A percentile compares a stretch with the other conserved stretches of the same genome.
Conservation (phyloP, 176 grass and related monocot genomes). For the Aegilops umbellulata region DNA sequence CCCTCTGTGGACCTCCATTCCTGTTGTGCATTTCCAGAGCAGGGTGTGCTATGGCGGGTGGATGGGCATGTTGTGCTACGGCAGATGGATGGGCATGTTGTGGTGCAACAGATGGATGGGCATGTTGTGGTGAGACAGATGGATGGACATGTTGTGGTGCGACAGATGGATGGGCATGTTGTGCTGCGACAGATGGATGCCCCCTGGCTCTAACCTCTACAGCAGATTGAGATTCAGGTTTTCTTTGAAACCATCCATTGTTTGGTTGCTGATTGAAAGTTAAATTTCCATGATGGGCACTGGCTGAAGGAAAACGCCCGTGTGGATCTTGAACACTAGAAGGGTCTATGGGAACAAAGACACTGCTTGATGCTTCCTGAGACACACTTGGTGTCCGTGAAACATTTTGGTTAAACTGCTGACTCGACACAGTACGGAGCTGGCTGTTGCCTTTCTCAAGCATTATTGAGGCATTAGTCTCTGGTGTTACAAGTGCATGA, state of each 20-base stretch:
- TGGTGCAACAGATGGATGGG: background rate
- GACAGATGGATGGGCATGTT: conserved; percentile 24
- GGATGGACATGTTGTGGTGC: background rate
- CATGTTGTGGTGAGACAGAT: background rate
- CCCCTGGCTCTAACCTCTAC: conserved; percentile 38
- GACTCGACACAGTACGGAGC: background rate
- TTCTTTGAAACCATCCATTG: conserved; percentile 35
- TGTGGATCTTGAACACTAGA: conserved; percentile 10
- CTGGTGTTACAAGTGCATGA: conserved; percentile 30
- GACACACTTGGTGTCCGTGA: conserved; percentile 26
- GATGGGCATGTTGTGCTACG: no score
- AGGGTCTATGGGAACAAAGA: conserved; percentile 28
- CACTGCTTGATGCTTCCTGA: conserved; percentile 40
- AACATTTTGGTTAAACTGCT: conserved; percentile 38
- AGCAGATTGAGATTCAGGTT: conserved; percentile 9
- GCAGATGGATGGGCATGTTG: no score
- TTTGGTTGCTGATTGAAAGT: conserved; percentile 35
- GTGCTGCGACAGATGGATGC: conserved; percentile 25
- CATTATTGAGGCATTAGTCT: conserved; percentile 39
- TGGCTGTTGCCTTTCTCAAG: conserved; percentile 44
- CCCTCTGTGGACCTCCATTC: conserved; percentile 56
- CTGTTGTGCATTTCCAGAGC: conserved; percentile 46
- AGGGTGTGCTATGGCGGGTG: background rate
- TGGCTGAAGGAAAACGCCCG: conserved; percentile 20
- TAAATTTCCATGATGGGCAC: conserved; percentile 26